Conservation (phyloP, 192 early-diverging fungal species). For the Coemansia sp. region DNA sequence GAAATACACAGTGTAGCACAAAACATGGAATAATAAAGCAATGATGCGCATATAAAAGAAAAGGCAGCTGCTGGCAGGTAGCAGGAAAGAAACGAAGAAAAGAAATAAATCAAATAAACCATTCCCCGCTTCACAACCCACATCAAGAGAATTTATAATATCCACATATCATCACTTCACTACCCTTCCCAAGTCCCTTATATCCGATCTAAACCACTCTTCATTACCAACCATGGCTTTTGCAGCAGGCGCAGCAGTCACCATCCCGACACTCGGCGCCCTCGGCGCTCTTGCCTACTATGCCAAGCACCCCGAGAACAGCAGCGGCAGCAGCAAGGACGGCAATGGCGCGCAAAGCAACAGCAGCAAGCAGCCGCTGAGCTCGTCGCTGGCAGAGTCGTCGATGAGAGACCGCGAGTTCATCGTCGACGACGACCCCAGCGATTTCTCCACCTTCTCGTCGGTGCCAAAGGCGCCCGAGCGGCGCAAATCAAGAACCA, state of each 20-base stretch:
- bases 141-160: no score
- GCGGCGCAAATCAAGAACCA: constrained; percentile 24
- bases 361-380: constrained; percentile 14
- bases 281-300: constrained; percentile 45
- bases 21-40: neutral
- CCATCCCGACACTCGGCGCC: constrained; percentile 38
- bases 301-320: constrained; percentile 26
- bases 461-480: constrained; percentile 21
- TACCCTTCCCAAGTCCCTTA: no score
- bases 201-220: neutral
- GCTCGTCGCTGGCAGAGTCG: constrained; percentile 3
- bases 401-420: constrained; percentile 32
- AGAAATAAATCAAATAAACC: no score
- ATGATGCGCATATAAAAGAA: no score
- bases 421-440: constrained; percentile 42
- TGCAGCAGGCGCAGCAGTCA: constrained; percentile 51
- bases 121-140: no score
- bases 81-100: no score
- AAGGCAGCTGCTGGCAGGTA: no score
- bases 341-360: constrained; percentile 4
- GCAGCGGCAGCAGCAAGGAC: neutral
- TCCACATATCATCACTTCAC: no score
- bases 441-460: constrained; percentile 46
- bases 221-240: constrained; percentile 31
- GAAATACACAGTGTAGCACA: neutral